Percentiles rank a stretch among this genome's conserved stretches.
Conservation (phyloP, 176 grass and related monocot species). For the Zea luxurians region DNA sequence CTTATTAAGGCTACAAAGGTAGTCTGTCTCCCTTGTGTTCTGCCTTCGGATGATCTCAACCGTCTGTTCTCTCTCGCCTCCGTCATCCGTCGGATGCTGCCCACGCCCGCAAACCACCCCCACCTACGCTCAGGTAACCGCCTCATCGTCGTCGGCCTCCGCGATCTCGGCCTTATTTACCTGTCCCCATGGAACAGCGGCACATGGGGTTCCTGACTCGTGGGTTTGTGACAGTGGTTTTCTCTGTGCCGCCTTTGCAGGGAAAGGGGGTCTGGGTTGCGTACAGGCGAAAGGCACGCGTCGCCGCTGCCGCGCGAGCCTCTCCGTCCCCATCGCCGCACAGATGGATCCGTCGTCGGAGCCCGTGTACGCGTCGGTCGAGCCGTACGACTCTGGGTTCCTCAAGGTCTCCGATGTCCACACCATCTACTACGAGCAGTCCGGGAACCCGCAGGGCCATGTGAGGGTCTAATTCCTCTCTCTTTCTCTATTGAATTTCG, state of each 20-base stretch:
- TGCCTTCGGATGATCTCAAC: no score
- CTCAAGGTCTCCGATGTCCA: conserved; percentile 82
- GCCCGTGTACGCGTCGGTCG: conserved; percentile 61
- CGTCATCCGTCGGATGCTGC: no score
- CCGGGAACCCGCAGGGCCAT: conserved; percentile 77
- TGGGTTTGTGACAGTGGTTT: background rate
- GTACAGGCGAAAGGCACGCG: background rate
- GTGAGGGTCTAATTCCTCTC: conserved; percentile 38
- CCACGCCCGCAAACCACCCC: no score
- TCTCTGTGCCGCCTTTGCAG: background rate
- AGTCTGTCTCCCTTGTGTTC: no score
- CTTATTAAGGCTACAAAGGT: no score
- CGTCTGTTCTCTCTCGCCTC: no score
- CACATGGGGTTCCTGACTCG: background rate
- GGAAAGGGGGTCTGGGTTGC: background rate
- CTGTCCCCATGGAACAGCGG: background rate
- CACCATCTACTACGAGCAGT: conserved; percentile 91
- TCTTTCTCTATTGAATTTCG: no score
- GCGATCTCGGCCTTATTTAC: background rate
- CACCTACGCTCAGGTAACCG: background rate
- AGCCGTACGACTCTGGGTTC: conserved; percentile 67
- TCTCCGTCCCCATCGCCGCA: background rate
- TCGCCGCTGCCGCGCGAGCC: background rate
- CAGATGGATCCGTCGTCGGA: conserved; percentile 32
- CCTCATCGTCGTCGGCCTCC: background rate